Evolutionary conservation across 805 yeast genomes (phyloP), one percentile per base, ranked within the genome.

Genomic region (Maudiozyma serrabonitensis): DNA sequence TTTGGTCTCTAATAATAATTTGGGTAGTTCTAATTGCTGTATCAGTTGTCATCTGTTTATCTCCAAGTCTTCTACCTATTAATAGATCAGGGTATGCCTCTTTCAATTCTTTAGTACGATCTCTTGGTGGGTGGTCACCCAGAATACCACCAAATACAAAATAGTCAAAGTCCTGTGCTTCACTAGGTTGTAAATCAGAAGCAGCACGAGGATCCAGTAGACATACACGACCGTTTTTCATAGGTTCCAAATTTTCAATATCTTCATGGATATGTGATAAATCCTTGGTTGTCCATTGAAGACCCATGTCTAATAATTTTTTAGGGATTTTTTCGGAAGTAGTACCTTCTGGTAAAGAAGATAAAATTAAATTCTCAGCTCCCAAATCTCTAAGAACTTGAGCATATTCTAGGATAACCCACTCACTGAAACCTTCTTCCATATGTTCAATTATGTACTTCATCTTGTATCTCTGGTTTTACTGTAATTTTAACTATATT

Each of bases 91-190:
- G 95, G 57, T 89, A 82, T 59, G 85, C 84, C 40, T 66, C 68
- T 60, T 95, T 77, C 53, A 91, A 75, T 60, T 90, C 93, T 2
- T 90, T 93, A 2, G 99, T 91, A 67, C 98, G 81, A 64, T 91
- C 98, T 60, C 95, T 77, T 53, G 79, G 79, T 7, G 95, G 95
- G 66, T 90, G 96, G 52, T 89, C 95, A 3, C 97, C 98, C 44
- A 91, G 75, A 48, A 91, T 93, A 37, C 99, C 99, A 6, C 99
- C 99, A 67, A 93, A 91, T 11, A 93, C 87, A 60, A 91, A 91
- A 69, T 84, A 91, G 51, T 89, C 95, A 60, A 84, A 91, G 41
- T 74, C 63, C 1, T 66, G 61, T 1, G 71, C 67, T 59, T 91
- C 99, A 44, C 66, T 72, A 2, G 97, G 95, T 5, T 69, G 72